A percentile compares a stretch with the other conserved stretches of the same genome.
These are phyloP conservation scores for Vigna nakashimae DNA, from an alignment of 306 rosid genomes.

Conservation along the genomic window DNA sequence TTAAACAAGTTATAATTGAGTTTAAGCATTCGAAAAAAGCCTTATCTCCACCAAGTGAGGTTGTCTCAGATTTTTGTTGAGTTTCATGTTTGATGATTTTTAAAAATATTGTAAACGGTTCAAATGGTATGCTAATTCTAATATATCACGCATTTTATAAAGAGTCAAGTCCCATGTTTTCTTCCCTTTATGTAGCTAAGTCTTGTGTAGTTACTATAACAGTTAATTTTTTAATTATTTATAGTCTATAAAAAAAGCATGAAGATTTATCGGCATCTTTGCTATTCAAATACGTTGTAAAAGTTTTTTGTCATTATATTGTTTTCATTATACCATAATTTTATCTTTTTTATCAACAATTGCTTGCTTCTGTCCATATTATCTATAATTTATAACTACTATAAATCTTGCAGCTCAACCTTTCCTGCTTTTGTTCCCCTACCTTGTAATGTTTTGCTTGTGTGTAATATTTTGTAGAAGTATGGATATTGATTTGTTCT, in stretches of 20 bases:
- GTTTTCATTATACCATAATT: conserved; percentile 8
- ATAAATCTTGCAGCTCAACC: neutral
- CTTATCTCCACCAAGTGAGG: neutral
- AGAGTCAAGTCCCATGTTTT: neutral
- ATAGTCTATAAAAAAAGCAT: neutral
- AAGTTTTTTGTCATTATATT: neutral
- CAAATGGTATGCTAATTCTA: neutral
- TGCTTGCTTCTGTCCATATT: conserved; percentile 1
- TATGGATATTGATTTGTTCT: too few species aligned
- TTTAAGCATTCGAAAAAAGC: neutral
- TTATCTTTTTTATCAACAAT: neutral
- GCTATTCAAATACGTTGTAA: neutral
- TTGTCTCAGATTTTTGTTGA: neutral
- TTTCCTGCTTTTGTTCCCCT: neutral
- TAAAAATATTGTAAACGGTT: neutral
- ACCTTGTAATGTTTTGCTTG: neutral
- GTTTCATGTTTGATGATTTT: conserved; percentile 13
- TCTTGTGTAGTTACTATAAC: neutral
- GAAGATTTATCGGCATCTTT: neutral
- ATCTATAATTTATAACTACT: neutral
- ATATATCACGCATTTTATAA: neutral
- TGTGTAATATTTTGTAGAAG: neutral
- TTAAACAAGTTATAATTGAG: conserved; percentile 6
- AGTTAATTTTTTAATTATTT: conserved; percentile 7
- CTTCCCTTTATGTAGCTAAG: neutral